Evolutionary conservation across 257 asterid genomes (phyloP).

Genomic region (Echites panduratus): DNA sequence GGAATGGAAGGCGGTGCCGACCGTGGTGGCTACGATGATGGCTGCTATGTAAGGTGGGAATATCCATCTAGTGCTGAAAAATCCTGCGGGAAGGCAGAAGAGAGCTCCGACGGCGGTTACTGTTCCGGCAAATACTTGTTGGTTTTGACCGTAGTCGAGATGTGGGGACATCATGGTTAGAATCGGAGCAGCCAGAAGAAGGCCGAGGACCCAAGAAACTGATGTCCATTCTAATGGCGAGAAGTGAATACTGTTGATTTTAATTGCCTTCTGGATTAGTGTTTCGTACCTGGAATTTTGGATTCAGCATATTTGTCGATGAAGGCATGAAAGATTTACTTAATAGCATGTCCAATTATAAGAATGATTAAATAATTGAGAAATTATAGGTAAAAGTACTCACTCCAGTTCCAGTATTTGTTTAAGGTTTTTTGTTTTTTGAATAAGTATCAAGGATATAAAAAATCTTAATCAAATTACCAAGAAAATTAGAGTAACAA

Average conservation of each 20-base stretch:
- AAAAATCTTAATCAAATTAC: too few species aligned
- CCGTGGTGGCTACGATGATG: conserved; percentile 65
- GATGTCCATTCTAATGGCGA: conserved; percentile 81
- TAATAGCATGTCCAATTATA: too few species aligned
- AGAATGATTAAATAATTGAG: too few species aligned
- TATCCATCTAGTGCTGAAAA: conserved; percentile 64
- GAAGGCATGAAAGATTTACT: too few species aligned
- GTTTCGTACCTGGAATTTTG: conserved; percentile 50
- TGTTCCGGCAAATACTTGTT: conserved; percentile 60
- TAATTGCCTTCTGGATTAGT: conserved; percentile 40
- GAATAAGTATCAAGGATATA: too few species aligned
- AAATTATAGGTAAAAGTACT: too few species aligned
- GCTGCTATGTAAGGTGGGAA: conserved; percentile 69
- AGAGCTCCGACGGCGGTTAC: conserved; percentile 73
- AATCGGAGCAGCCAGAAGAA: conserved; percentile 62
- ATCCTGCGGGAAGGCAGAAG: conserved; percentile 90
- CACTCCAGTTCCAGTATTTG: too few species aligned
- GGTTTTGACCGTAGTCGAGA: conserved; percentile 62
- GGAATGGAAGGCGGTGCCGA: conserved; percentile 56
- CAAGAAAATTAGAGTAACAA: too few species aligned
- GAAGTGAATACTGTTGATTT: conserved; percentile 33
- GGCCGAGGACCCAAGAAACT: conserved; percentile 69
- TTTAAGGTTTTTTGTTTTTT: too few species aligned
- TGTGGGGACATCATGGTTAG: conserved; percentile 51
- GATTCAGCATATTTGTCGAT: not conserved